phyloP scores from a whole-genome alignment of 1,139 yeast species.

The Meyerozyma athensensis region DNA sequence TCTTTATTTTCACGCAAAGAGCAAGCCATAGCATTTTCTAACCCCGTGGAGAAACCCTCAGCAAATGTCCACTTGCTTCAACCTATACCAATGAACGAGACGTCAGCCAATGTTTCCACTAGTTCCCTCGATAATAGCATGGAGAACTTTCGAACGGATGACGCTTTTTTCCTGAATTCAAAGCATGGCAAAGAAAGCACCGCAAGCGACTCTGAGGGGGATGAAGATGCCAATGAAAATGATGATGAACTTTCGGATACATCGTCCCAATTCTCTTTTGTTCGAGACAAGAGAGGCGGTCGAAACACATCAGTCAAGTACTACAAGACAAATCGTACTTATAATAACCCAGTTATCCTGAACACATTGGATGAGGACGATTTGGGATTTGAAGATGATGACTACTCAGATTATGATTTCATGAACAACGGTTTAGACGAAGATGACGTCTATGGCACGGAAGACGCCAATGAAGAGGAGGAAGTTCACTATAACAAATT shows the following conservation, averaged over 20 bases:
- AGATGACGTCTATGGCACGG: constrained; percentile 1
- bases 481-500: constrained; percentile 11
- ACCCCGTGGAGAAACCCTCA: too few relatives aligned
- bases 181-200: constrained; percentile 5
- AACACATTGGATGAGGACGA: constrained; percentile 27
- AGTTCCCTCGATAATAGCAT: constrained; percentile 14
- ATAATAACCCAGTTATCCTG: constrained; percentile 8
- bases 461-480: constrained; percentile 24
- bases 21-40: not conserved
- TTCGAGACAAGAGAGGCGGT: constrained; percentile 49
- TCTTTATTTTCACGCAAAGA: not conserved
- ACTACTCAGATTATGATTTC: constrained; percentile 38
- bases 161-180: constrained; percentile 13
- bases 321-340: constrained; percentile 34
- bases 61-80: not conserved
- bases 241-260: constrained; percentile 24
- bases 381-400: constrained; percentile 33
- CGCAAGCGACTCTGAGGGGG: constrained; percentile 3
- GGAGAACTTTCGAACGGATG: constrained; percentile 16
- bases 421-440: constrained; percentile 12
- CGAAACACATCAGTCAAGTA: constrained; percentile 61
- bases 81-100: not conserved
- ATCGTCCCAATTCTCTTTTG: constrained; percentile 56
- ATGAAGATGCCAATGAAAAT: constrained; percentile 8
- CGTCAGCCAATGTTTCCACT: constrained; percentile 13